Base-by-base conservation (phyloP, 306 rosid species). In the Nissolia schottii region DNA sequence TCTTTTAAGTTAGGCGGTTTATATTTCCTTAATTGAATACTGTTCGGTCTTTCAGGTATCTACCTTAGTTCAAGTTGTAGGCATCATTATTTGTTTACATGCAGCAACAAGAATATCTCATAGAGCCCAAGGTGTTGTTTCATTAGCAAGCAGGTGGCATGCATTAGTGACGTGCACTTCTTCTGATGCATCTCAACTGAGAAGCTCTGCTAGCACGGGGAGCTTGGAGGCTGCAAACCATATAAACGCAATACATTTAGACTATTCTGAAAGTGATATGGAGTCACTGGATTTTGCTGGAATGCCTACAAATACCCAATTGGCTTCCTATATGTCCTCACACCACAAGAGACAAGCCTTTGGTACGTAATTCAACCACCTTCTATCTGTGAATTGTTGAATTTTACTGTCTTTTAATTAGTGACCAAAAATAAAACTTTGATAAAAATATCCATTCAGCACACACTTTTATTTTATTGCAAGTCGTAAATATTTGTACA, bases 281-380 rank as follows among this genome's bases (percentile, higher is more conserved):
- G 96, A 88, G 69, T 84, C 97, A 0, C 3, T 80, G 70, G 93
- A 91, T 66, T 77, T 71, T 13, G 78, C 63, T 31, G 67, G 83
- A 4, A 45, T 82, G 83, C 82, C 89, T 32, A 50, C 81, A 0
- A 81, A 79, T 70, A 79, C 87, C 24, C 97, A 84, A 27, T 57
- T 84, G 61, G 85, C 85, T 79, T 80, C 96, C 8, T 75, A 82
- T 63, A 63, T 89, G 86, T 85, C 97, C 29, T 85, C 96, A 0
- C 83, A 91, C 68, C 96, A 91, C 68, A 85, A 80, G 80, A 84
- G 97, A 77, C 93, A 91, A 81, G 91, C 97, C 67, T 91, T 89
- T 37, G 97, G 97, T 91, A 85, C 6, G 89, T 65, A 65, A 65
- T 55, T 48, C 38, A 16, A 68, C 51, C 38, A 35, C 25, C 41